These are phyloP conservation scores for Jamesozyma rosinii DNA, from an alignment of 805 yeast species.

Conservation along the genomic window DNA sequence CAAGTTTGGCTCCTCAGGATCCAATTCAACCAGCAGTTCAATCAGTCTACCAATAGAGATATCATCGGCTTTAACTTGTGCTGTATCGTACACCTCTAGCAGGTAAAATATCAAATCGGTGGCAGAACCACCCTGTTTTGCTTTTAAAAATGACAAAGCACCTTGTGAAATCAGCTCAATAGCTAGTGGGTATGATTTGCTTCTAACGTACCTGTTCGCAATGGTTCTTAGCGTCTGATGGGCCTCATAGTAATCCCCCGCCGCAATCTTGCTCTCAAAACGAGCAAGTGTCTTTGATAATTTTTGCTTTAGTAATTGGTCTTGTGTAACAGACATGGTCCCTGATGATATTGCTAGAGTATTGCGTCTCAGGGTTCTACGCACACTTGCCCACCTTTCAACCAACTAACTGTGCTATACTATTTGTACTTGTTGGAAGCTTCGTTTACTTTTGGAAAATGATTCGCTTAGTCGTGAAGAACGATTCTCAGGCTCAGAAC, in stretches of 20 bases:
- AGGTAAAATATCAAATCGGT: conserved; percentile 67
- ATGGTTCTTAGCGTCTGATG: conserved; percentile 90
- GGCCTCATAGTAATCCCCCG: conserved; percentile 84
- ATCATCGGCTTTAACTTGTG: conserved; percentile 36
- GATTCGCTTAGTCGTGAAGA: not conserved
- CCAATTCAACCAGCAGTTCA: conserved; percentile 38
- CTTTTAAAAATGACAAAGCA: conserved; percentile 55
- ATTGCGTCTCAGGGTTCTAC: too few relatives aligned
- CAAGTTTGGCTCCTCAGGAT: conserved; percentile 49
- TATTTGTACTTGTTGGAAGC: too few relatives aligned
- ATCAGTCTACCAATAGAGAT: conserved; percentile 40
- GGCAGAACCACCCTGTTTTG: conserved; percentile 70
- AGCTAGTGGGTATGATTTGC: conserved; percentile 61
- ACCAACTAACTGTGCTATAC: not conserved
- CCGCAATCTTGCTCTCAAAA: conserved; percentile 57
- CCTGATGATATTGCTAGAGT: too few relatives aligned
- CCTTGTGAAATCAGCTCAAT: conserved; percentile 65
- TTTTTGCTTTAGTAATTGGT: conserved; percentile 27
- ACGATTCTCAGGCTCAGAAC: not conserved
- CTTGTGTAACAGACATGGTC: not conserved
- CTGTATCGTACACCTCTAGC: conserved; percentile 55
- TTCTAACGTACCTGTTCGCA: conserved; percentile 69
- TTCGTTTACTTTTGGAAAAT: too few relatives aligned
- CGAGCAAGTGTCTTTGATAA: conserved; percentile 53
- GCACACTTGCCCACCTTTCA: too few relatives aligned